phyloP scores from a whole-genome alignment of 2,329 filamentous ascomycete genomes.

The Stachybotrys chartarum region DNA sequence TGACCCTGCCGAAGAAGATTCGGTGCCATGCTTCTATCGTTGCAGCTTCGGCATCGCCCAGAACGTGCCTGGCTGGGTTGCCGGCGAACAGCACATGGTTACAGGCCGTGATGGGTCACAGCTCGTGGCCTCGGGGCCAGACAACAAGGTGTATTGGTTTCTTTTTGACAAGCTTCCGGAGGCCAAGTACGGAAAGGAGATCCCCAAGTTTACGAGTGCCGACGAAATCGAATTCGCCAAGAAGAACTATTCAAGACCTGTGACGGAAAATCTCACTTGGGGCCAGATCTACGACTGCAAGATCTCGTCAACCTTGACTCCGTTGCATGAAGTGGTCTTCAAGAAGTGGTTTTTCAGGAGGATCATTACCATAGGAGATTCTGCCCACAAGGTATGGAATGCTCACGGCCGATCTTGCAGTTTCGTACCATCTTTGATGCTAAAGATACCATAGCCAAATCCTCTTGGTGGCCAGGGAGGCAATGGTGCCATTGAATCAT shows the following conservation, averaged over 20 bases:
- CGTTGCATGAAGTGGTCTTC: constrained; percentile 28
- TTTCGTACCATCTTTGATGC: too few species aligned
- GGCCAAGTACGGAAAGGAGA: constrained; percentile 1
- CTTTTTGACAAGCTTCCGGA: constrained; percentile 2
- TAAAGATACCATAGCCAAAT: constrained; percentile 9
- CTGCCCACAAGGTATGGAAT: constrained; percentile 28
- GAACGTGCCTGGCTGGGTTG: constrained; percentile 11
- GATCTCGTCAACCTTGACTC: constrained; percentile 19
- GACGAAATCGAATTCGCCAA: neutral
- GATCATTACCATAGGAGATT: constrained; percentile 31
- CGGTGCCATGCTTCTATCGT: constrained; percentile 12
- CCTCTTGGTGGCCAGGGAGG: constrained; percentile 18
- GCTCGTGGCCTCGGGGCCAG: neutral
- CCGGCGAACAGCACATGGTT: constrained; percentile 9
- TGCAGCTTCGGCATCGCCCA: constrained; percentile 32
- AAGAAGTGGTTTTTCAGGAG: constrained; percentile 29
- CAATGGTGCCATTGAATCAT: constrained; percentile 19
- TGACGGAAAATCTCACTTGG: constrained; percentile 3
- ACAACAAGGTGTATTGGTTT: constrained; percentile 5
- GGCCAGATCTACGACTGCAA: constrained; percentile 5
- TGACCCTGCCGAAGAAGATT: constrained; percentile 3
- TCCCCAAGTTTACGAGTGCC: constrained; percentile 3
- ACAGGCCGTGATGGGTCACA: neutral
- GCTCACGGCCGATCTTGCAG: neutral
- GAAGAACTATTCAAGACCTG: neutral